These are phyloP conservation scores for Fremontodendron californicum DNA, from an alignment of 345 rosid species.

Conservation along the genomic window DNA sequence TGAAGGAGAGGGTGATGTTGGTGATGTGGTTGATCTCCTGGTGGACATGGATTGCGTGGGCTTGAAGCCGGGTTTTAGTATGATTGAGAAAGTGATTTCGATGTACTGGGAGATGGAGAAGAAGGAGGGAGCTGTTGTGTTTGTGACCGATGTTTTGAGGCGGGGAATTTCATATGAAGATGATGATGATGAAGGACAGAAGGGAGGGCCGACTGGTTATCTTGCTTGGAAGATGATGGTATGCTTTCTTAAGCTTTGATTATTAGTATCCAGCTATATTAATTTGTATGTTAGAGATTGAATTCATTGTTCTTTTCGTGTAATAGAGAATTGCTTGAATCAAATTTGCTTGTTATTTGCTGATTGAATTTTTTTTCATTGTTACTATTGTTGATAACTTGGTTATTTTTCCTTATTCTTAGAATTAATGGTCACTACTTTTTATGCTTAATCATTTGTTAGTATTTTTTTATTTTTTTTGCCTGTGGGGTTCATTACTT, in stretches of 20 bases:
- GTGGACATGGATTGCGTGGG: conserved; percentile 95
- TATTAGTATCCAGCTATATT: neutral
- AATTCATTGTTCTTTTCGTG: neutral
- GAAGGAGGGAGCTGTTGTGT: conserved; percentile 56
- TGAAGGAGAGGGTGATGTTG: conserved; percentile 50
- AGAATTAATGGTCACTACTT: neutral
- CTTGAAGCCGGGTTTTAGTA: conserved; percentile 76
- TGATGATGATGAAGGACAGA: conserved; percentile 47
- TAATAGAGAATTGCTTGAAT: neutral
- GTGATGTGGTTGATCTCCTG: conserved; percentile 66
- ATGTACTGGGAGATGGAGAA: conserved; percentile 76
- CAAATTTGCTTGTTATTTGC: neutral
- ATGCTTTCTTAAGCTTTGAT: conserved; percentile 16
- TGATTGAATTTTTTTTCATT: neutral
- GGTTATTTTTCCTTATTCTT: neutral
- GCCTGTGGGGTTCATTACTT: neutral
- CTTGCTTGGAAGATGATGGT: conserved; percentile 98
- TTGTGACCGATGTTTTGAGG: conserved; percentile 65
- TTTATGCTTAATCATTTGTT: neutral
- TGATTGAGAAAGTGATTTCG: conserved; percentile 90
- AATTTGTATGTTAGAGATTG: neutral
- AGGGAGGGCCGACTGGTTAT: conserved; percentile 88
- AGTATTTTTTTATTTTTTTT: neutral
- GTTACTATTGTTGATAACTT: neutral
- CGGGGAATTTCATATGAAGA: conserved; percentile 45